Evolutionary conservation across 441 rosid species (phyloP), one percentile per base, ranked within the genome.

Genomic region (Pelargonium cotyledonis): DNA sequence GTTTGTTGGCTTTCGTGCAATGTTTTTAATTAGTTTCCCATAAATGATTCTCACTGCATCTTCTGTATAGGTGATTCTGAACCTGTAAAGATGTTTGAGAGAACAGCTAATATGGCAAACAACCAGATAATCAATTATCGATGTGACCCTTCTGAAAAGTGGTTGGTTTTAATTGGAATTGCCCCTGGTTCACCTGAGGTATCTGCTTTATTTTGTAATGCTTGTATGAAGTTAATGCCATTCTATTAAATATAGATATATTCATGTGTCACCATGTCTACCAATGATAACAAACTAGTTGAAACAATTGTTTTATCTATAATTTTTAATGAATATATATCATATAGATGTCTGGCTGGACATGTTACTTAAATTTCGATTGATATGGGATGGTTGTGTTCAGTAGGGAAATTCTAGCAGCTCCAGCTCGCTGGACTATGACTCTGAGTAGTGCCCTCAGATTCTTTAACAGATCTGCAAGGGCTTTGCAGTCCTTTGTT

Each of bases 111-210:
- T 86, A 77, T 96, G 82, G 73, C 69, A 51, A 93, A 84, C 88
- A 96, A 93, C 85, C 99, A 96, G 81, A 96, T 96, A 70, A 96
- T 96, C 57, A 96, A 93, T 85, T 96, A 93, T 67, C 82, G 83
- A 78, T 93, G 97, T 80, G 97, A 95, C 72, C 93, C 97, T 70
- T 78, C 91, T 15, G 99, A 93, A 82, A 96, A 91, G 78, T 96
- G 99, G 99, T 72, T 96, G 82, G 97, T 96, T 72, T 83, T 96
- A 84, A 82, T 96, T 81, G 99, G 99, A 76, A 96, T 93, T 73
- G 97, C 99, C 68, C 99, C 96, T 69, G 99, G 99, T 67, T 82
- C 97, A 70, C 86, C 97, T 3, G 99, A 96, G 98, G 99, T 96
- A 86, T 44, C 72, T 58, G 31, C 53, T 15, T 46, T 18, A 18